A percentile compares a stretch with the other conserved stretches of the same genome.
Conservation (phyloP, 495 filamentous ascomycete genomes). For the Clohesyomyces aquaticus region DNA sequence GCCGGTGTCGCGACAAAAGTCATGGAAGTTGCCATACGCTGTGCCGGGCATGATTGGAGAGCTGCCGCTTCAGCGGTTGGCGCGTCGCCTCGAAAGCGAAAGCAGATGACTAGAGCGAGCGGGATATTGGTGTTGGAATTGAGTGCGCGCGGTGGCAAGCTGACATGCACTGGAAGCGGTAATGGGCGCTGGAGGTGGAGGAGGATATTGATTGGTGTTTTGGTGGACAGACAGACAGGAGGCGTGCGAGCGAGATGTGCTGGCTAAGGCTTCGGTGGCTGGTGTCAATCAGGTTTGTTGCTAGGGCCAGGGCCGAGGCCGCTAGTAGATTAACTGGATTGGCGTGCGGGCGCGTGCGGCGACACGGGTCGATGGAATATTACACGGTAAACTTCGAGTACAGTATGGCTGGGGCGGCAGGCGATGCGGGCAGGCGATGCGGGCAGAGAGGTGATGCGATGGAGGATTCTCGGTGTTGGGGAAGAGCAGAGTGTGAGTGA, state of each 20-base stretch:
- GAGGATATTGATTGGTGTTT: neutral
- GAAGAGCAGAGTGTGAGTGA: neutral
- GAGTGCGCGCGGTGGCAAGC: neutral
- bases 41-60: conserved; percentile 26
- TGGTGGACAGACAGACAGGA: neutral
- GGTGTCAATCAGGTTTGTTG: conserved; percentile 2
- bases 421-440: too few species aligned
- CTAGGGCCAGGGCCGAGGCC: conserved; percentile 12
- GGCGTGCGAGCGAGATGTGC: neutral
- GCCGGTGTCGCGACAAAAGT: conserved; percentile 90
- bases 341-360: too few species aligned
- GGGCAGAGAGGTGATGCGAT: too few species aligned
- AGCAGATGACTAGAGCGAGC: neutral
- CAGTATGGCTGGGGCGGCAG: too few species aligned
- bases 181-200: conserved; percentile 3
- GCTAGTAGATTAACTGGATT: neutral
- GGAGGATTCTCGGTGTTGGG: neutral
- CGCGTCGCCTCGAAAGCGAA: neutral
- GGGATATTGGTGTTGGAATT: conserved; percentile 8
- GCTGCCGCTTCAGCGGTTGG: conserved; percentile 7
- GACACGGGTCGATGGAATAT: too few species aligned
- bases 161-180: conserved; percentile 2
- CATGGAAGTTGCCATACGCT: conserved; percentile 54
- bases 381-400: too few species aligned
- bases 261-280: conserved; percentile 16